These are phyloP conservation scores for Cadophora luteo-olivacea DNA, from an alignment of 2,329 filamentous ascomycete genomes.

Conservation along the genomic window DNA sequence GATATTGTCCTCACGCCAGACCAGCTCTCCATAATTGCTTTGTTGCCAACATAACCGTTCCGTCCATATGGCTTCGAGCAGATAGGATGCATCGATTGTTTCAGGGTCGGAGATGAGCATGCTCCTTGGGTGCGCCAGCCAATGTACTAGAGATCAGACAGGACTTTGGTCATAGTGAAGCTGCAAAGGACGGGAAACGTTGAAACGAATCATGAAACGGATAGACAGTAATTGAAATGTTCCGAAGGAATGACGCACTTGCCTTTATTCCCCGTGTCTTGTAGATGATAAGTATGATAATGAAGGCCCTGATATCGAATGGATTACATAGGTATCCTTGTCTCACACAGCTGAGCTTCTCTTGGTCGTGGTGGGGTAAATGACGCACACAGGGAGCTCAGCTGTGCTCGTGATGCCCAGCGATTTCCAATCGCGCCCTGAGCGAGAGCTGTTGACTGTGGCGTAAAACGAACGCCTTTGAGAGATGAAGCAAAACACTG, in stretches of 20 bases:
- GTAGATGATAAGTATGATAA: background rate
- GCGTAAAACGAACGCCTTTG: background rate
- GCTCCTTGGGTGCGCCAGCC: background rate
- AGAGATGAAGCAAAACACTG: background rate
- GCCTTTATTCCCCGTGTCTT: slow-evolving; percentile 3
- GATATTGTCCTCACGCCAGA: background rate
- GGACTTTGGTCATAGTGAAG: background rate
- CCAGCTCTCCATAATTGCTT: background rate
- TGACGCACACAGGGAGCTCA: slow-evolving; percentile 2
- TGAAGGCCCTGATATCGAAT: slow-evolving; percentile 15
- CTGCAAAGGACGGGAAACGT: background rate
- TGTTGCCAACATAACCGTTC: background rate
- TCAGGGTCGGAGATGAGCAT: background rate
- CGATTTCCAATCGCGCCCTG: background rate
- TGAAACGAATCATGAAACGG: background rate
- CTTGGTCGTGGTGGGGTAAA: slow-evolving; percentile 12
- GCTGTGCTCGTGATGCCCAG: background rate
- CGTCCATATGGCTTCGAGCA: background rate
- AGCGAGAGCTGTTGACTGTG: background rate
- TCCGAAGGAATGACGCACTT: slow-evolving; percentile 5
- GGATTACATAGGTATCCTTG: slow-evolving; percentile 2
- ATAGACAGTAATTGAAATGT: background rate
- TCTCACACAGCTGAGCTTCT: slow-evolving; percentile 4
- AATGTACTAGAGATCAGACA: background rate
- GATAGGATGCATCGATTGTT: background rate